phyloP scores from a whole-genome alignment of 1,284 basidiomycete species.

The Ceratobasidium sp. region DNA sequence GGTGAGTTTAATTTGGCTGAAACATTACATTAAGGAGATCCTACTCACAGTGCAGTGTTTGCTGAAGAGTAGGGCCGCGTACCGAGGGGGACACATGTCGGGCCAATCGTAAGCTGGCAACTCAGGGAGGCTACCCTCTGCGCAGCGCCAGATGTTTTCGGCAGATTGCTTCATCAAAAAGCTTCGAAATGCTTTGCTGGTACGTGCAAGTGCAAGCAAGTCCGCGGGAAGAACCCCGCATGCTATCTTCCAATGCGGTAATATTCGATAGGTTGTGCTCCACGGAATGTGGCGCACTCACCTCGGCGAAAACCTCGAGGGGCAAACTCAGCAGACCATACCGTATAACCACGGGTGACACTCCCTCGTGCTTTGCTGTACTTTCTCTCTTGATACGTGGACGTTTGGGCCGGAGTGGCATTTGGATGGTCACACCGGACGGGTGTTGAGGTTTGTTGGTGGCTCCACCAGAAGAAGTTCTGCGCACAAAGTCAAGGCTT shows the following conservation, averaged over 20 bases:
- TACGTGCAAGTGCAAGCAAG: neutral
- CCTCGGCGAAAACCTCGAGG: conserved; percentile 1
- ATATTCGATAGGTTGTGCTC: neutral
- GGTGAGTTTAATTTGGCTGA: neutral
- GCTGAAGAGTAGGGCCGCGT: neutral
- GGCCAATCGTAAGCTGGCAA: neutral
- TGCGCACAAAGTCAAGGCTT: too few species aligned
- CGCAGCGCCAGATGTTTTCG: neutral
- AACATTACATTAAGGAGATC: too few species aligned
- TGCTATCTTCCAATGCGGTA: neutral
- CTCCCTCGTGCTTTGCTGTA: too few species aligned
- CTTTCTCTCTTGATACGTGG: too few species aligned
- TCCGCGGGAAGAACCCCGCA: neutral
- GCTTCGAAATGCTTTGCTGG: conserved; percentile 1
- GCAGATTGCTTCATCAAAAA: neutral
- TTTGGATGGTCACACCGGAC: too few species aligned
- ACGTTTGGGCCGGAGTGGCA: too few species aligned
- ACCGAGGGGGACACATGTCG: neutral
- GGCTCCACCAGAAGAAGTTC: too few species aligned
- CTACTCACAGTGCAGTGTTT: conserved; percentile 2
- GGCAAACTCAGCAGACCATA: conserved; percentile 10
- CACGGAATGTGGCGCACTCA: neutral
- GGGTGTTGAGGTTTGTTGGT: too few species aligned
- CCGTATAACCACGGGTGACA: too few species aligned
- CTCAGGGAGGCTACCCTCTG: neutral